Evolutionary conservation across 1,139 yeast genomes (phyloP).

Genomic region (Zygosaccharomyces sapae): DNA sequence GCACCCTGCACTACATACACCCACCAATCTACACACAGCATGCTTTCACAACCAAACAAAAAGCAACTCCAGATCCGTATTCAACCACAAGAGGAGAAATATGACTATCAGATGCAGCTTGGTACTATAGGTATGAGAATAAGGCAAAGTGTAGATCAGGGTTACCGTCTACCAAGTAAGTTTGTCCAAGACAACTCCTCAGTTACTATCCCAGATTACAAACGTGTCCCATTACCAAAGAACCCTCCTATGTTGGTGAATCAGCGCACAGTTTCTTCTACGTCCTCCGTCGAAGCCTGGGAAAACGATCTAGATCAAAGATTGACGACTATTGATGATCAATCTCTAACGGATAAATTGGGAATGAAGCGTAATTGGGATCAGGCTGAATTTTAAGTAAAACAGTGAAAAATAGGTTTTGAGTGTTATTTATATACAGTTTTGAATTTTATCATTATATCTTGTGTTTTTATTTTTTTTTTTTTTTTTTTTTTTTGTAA

Average conservation of each 20-base stretch:
- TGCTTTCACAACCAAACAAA: constrained; percentile 15
- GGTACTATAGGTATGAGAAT: constrained; percentile 67
- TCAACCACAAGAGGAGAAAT: constrained; percentile 18
- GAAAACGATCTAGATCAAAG: constrained; percentile 39
- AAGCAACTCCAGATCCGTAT: constrained; percentile 22
- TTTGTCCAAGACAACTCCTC: constrained; percentile 27
- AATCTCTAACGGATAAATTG: constrained; percentile 28
- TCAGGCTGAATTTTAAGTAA: constrained; percentile 14
- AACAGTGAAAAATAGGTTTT: not conserved
- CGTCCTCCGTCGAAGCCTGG: constrained; percentile 21
- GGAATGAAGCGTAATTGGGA: constrained; percentile 24
- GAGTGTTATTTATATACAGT: not conserved
- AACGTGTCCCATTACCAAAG: constrained; percentile 47
- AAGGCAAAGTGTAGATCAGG: constrained; percentile 62
- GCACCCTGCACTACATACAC: no score
- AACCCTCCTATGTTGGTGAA: constrained; percentile 32
- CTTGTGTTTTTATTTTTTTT: no score
- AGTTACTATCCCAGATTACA: constrained; percentile 27
- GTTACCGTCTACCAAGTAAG: constrained; percentile 41
- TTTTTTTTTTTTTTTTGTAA: no score
- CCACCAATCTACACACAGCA: not conserved
- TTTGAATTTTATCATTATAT: not conserved
- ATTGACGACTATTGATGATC: constrained; percentile 39
- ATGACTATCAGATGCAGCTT: constrained; percentile 37
- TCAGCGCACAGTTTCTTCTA: constrained; percentile 28